Percentiles rank a stretch among this genome's conserved stretches.
Conservation (phyloP, 148 eudicot genomes). For the Selenicereus undatus region DNA sequence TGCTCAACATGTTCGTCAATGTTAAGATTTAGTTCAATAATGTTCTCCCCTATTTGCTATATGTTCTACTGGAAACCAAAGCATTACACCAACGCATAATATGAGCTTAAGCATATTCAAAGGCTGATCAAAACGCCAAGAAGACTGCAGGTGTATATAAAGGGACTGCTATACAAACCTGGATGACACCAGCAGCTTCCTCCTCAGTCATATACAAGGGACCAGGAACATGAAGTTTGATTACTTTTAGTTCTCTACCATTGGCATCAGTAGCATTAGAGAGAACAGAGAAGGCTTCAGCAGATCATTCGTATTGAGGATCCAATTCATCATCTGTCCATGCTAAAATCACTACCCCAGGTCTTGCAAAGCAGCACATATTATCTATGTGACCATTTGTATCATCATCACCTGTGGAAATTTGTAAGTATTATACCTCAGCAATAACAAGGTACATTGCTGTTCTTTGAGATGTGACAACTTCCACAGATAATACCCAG, state of each 20-base stretch:
- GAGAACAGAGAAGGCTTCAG: conserved; percentile 67
- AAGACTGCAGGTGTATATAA: neutral
- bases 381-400: conserved; percentile 96
- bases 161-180: conserved; percentile 38
- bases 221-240: conserved; percentile 89
- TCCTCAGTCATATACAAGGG: conserved; percentile 82
- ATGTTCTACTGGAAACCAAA: neutral
- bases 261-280: conserved; percentile 66
- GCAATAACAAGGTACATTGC: no score
- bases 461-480: no score
- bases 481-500: no score
- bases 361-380: conserved; percentile 87
- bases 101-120: neutral
- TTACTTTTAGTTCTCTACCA: conserved; percentile 73
- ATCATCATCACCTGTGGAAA: conserved; percentile 80
- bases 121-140: no score
- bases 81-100: neutral
- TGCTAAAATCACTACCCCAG: conserved; percentile 75
- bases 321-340: conserved; percentile 94
- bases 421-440: neutral
- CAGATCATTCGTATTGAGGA: conserved; percentile 73
- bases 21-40: neutral
- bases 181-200: conserved; percentile 74
- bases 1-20: neutral
- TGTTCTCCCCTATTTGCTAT: neutral